Conservation (phyloP, 1,284 basidiomycete genomes). For the Blastosporella zonata region DNA sequence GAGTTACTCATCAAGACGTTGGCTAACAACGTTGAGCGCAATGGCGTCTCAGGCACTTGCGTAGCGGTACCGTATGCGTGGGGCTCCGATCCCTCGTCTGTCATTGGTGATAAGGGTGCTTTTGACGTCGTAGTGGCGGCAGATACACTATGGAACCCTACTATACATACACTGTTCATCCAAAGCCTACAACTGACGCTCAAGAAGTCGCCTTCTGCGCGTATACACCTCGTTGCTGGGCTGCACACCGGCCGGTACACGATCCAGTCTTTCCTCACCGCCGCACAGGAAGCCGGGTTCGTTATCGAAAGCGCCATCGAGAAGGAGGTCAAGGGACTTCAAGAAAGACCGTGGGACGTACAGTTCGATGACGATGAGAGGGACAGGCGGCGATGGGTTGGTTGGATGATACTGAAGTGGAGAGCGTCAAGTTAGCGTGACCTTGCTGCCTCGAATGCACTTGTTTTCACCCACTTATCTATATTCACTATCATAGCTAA, state of each 20-base stretch:
- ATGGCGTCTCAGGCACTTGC: constrained; percentile 46
- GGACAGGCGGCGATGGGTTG: constrained; percentile 65
- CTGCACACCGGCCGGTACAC: constrained; percentile 73
- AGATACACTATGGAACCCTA: constrained; percentile 74
- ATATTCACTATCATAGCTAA: neutral
- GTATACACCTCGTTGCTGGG: constrained; percentile 63
- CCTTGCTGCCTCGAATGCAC: neutral
- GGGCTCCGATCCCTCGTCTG: constrained; percentile 48
- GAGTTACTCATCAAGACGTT: constrained; percentile 55
- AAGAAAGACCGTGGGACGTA: constrained; percentile 50
- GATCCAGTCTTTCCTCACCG: constrained; percentile 54
- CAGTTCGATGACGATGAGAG: constrained; percentile 54
- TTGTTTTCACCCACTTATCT: constrained; percentile 5
- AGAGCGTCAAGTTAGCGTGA: constrained; percentile 1
- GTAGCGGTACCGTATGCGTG: constrained; percentile 55
- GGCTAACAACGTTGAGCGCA: constrained; percentile 51
- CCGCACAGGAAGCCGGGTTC: constrained; percentile 38
- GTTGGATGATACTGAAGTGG: constrained; percentile 66
- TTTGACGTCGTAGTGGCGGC: constrained; percentile 70
- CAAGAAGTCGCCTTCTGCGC: constrained; percentile 38
- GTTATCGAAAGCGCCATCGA: constrained; percentile 48
- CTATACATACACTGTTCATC: constrained; percentile 52
- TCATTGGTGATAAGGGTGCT: constrained; percentile 29
- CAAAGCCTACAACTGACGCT: constrained; percentile 49
- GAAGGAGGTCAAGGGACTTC: constrained; percentile 38